Evolutionary conservation across 179 eudicot genomes (phyloP).

Genomic region (Kewa caespitosa): DNA sequence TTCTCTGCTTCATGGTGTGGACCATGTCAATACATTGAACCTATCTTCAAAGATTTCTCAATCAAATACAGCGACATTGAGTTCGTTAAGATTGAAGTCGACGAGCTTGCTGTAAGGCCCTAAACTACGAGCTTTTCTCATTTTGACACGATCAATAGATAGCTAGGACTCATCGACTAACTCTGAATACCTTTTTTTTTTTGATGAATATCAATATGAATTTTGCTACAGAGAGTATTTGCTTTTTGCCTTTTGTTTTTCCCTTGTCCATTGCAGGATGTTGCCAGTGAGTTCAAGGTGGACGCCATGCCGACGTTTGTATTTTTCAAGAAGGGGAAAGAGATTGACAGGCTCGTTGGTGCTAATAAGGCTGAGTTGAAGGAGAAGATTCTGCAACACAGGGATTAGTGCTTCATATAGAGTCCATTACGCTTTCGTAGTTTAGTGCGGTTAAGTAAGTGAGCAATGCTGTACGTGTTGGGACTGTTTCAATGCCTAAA

Average conservation of each 20-base stretch:
- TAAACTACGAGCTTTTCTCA: no score
- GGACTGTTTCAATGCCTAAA: not conserved
- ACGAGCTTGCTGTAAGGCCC: constrained; percentile 58
- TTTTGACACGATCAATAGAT: no score
- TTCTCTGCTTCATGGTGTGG: constrained; percentile 84
- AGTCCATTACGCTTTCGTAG: not conserved
- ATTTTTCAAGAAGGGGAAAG: constrained; percentile 36
- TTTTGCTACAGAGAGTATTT: no score
- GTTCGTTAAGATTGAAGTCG: constrained; percentile 80
- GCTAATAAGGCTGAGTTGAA: constrained; percentile 41
- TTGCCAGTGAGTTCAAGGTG: constrained; percentile 34
- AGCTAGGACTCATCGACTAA: no score
- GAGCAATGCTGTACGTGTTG: constrained; percentile 4
- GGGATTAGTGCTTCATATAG: constrained; percentile 1
- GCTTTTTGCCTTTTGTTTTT: not conserved
- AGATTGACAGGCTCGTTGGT: constrained; percentile 45
- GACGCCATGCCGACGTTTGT: constrained; percentile 51
- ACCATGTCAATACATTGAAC: constrained; percentile 59
- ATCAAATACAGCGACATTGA: constrained; percentile 50
- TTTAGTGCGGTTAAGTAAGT: not conserved
- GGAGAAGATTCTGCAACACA: constrained; percentile 34
- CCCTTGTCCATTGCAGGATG: constrained; percentile 28
- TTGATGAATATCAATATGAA: not conserved
- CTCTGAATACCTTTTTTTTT: not conserved
- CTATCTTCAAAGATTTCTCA: constrained; percentile 43